Evolutionary conservation across 345 rosid species (phyloP).

Genomic region (Diplotaxis tenuifolia): DNA sequence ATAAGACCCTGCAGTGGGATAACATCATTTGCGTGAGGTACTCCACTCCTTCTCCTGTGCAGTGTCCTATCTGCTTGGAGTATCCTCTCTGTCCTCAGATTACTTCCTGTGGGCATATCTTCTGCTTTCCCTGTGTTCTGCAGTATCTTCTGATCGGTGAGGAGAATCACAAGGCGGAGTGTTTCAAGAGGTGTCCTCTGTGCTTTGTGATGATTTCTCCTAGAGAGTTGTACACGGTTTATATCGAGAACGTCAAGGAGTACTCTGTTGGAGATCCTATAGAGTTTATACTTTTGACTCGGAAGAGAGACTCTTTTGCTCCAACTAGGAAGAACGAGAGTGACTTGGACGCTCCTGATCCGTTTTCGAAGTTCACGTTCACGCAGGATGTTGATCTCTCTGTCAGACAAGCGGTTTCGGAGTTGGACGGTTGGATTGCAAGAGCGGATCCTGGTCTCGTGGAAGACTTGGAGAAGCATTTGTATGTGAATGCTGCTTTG

Average conservation of each 20-base stretch:
- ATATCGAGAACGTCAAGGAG: conserved; percentile 70
- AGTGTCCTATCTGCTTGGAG: conserved; percentile 94
- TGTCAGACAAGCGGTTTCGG: conserved; percentile 79
- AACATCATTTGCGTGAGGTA: conserved; percentile 81
- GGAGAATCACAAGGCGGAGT: conserved; percentile 61
- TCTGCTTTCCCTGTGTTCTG: conserved; percentile 91
- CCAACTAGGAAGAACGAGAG: conserved; percentile 47
- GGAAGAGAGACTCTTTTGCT: conserved; percentile 66
- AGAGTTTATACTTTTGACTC: conserved; percentile 77
- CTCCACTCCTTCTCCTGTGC: conserved; percentile 77
- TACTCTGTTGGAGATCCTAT: conserved; percentile 59
- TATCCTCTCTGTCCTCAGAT: conserved; percentile 90
- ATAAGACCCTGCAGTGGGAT: conserved; percentile 87
- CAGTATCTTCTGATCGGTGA: conserved; percentile 72
- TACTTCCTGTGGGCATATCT: conserved; percentile 94
- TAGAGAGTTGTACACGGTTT: conserved; percentile 72
- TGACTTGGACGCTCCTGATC: conserved; percentile 42
- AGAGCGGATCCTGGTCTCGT: conserved; percentile 87
- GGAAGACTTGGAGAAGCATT: conserved; percentile 86
- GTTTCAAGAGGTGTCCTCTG: conserved; percentile 80
- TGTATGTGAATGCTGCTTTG: conserved; percentile 88
- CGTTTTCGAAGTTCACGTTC: conserved; percentile 72
- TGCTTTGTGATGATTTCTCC: conserved; percentile 88
- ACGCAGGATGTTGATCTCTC: conserved; percentile 83
- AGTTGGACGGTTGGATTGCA: conserved; percentile 82